phyloP scores from a whole-genome alignment of 2,329 filamentous ascomycete species.

The Simplicillium sp. region DNA sequence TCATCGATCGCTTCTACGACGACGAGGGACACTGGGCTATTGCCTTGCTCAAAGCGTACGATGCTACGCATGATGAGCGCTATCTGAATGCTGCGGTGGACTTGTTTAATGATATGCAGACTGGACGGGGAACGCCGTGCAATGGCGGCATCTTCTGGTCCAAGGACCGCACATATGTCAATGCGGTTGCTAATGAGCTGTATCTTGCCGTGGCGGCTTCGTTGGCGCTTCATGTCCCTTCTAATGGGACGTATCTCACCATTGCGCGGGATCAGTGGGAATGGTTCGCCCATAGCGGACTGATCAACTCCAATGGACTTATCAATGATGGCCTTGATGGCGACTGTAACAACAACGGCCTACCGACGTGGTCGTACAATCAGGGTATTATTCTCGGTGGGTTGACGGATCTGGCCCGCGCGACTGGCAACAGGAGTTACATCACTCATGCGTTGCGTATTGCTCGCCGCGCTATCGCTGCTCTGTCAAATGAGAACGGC shows the following conservation, averaged over 20 bases:
- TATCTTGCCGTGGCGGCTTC: conserved; percentile 43
- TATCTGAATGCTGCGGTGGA: conserved; percentile 43
- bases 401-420: conserved; percentile 40
- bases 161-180: conserved; percentile 40
- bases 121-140: conserved; percentile 35
- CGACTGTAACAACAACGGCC: conserved; percentile 40
- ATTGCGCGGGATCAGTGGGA: conserved; percentile 41
- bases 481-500: conserved; percentile 31
- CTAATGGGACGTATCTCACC: conserved; percentile 23
- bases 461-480: conserved; percentile 40
- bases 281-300: conserved; percentile 40
- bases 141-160: conserved; percentile 50
- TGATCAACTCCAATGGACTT: conserved; percentile 41
- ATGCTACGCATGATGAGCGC: conserved; percentile 38
- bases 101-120: conserved; percentile 48
- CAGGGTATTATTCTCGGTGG: conserved; percentile 48
- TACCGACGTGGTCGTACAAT: conserved; percentile 45
- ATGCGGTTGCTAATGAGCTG: conserved; percentile 49
- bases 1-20: conserved; percentile 46
- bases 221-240: conserved; percentile 37
- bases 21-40: conserved; percentile 58
- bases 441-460: conserved; percentile 34
- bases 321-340: conserved; percentile 43
- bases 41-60: conserved; percentile 46
- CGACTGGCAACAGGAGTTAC: conserved; percentile 30